These are phyloP conservation scores for Periconia sp. DNA, from an alignment of 2,329 filamentous ascomycete genomes.

Conservation along the genomic window DNA sequence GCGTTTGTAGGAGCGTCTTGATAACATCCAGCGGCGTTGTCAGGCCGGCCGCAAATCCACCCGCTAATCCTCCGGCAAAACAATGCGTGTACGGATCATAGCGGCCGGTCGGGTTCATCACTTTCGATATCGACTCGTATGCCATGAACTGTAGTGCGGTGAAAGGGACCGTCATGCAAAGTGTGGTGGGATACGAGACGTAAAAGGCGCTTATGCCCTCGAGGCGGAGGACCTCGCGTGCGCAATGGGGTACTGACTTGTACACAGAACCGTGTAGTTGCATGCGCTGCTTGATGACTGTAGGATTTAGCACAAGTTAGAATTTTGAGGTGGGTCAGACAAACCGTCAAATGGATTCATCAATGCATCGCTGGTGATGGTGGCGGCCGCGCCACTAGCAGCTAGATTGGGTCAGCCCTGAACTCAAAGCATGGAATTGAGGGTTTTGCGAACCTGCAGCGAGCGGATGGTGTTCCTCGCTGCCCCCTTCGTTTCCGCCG, in stretches of 20 bases:
- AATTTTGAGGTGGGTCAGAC: slow-evolving; percentile 31
- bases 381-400: slow-evolving; percentile 90
- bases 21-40: slow-evolving; percentile 98
- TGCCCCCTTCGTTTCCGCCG: slow-evolving; percentile 85
- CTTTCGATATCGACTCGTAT: slow-evolving; percentile 94
- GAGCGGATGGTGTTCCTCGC: slow-evolving; percentile 88
- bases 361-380: slow-evolving; percentile 94
- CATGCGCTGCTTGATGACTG: slow-evolving; percentile 99
- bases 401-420: slow-evolving; percentile 62
- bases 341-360: slow-evolving; percentile 99
- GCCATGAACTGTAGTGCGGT: slow-evolving; percentile 96
- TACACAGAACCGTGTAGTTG: slow-evolving; percentile 97
- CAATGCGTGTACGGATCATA: slow-evolving; percentile 97
- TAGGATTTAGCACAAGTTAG: slow-evolving; percentile 21
- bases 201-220: slow-evolving; percentile 95
- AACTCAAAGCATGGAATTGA: not conserved
- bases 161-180: slow-evolving; percentile 98
- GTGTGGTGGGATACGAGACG: slow-evolving; percentile 95
- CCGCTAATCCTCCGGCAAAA: slow-evolving; percentile 87
- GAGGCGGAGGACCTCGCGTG: slow-evolving; percentile 81
- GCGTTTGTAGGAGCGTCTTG: slow-evolving; percentile 95
- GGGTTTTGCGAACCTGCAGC: slow-evolving; percentile 74
- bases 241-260: slow-evolving; percentile 85
- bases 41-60: slow-evolving; percentile 89
- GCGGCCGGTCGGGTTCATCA: slow-evolving; percentile 82